A percentile compares a stretch with the other conserved stretches of the same genome.
Evolutionary conservation across 495 filamentous ascomycete species (phyloP).

Genomic region (Penicillium subrubescens): DNA sequence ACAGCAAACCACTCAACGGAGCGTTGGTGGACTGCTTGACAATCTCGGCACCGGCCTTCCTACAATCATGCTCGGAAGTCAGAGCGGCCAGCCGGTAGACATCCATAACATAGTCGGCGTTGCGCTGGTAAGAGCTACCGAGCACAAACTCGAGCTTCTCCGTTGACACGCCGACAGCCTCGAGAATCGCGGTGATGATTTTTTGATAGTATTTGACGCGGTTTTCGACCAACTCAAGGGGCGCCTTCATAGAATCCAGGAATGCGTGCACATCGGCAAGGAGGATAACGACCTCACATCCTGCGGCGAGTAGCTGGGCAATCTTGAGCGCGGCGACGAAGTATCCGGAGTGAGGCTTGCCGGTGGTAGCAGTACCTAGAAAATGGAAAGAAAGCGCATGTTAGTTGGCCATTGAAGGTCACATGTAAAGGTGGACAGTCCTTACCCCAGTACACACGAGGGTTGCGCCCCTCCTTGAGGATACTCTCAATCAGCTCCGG

Average conservation of each 20-base stretch:
- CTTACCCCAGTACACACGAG: conserved; percentile 83
- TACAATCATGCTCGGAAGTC: conserved; percentile 56
- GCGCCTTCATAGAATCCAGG: conserved; percentile 62
- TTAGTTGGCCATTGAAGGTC: conserved; percentile 10
- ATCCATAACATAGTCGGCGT: conserved; percentile 44
- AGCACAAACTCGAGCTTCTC: conserved; percentile 82
- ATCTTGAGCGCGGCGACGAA: conserved; percentile 78
- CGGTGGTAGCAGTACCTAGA: conserved; percentile 76
- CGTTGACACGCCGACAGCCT: conserved; percentile 71
- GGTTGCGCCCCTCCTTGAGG: conserved; percentile 66
- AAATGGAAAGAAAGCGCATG: conserved; percentile 11
- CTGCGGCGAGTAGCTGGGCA: conserved; percentile 82
- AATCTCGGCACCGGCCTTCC: conserved; percentile 87
- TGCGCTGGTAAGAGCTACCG: conserved; percentile 77
- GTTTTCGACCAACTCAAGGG: conserved; percentile 82
- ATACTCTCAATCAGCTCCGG: conserved; percentile 82
- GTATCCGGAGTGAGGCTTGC: conserved; percentile 80
- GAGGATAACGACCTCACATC: conserved; percentile 78
- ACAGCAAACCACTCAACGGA: conserved; percentile 77
- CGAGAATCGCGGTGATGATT: conserved; percentile 65
- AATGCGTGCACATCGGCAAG: conserved; percentile 70
- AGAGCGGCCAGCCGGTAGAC: conserved; percentile 44
- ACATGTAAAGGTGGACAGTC: neutral
- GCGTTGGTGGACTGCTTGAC: conserved; percentile 86
- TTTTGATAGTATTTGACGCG: conserved; percentile 73